Percentiles rank a stretch among this genome's conserved stretches.
Evolutionary conservation across 2,329 filamentous ascomycete genomes (phyloP).

Genomic region (Lachnellula cervina): DNA sequence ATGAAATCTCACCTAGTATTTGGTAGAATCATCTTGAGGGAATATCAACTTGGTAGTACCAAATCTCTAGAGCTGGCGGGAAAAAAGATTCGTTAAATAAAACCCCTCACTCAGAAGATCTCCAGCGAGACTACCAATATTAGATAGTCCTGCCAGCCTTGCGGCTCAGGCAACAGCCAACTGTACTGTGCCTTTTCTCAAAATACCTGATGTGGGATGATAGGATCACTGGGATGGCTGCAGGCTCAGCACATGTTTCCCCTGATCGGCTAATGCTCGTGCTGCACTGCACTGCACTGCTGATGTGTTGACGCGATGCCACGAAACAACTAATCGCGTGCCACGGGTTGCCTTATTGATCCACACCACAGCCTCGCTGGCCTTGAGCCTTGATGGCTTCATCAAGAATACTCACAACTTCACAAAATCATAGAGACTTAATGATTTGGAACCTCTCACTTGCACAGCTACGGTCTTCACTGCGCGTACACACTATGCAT

Average conservation of each 20-base stretch:
- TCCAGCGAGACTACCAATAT: neutral
- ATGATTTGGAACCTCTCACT: no score
- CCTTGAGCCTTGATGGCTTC: neutral
- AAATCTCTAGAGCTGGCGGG: no score
- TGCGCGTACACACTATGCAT: no score
- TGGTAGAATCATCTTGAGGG: no score
- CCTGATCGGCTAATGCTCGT: neutral
- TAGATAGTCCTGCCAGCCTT: neutral
- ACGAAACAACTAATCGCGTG: neutral
- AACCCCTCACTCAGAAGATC: no score
- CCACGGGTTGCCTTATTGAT: neutral
- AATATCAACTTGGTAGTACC: no score
- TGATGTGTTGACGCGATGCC: neutral
- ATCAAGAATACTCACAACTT: no score
- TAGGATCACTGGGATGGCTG: no score
- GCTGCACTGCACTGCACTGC: neutral
- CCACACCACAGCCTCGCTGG: neutral
- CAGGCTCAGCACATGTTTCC: conserved; percentile 2
- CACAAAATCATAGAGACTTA: no score
- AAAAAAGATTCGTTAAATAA: no score
- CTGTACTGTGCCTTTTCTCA: neutral
- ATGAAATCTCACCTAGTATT: no score
- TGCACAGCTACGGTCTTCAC: no score
- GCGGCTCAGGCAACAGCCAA: neutral
- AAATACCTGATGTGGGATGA: neutral